Conservation (phyloP, 78 protist species). For the Dictyostelium brefeldianum region DNA sequence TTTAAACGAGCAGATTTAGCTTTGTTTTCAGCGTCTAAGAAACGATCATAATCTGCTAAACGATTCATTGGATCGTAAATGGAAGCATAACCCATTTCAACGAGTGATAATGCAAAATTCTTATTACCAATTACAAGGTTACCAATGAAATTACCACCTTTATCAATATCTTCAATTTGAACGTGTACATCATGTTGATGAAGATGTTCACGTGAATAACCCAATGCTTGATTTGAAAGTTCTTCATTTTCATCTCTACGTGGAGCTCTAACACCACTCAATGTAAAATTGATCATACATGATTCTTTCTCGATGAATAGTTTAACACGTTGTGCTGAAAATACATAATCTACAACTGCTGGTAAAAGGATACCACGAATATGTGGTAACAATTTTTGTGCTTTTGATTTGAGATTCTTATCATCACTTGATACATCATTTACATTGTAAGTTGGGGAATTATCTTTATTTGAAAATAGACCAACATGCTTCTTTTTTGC, state of each 20-base stretch:
- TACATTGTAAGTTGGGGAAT: constrained; percentile 47
- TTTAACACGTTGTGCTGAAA: constrained; percentile 78
- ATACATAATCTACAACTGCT: constrained; percentile 71
- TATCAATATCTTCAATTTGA: constrained; percentile 61
- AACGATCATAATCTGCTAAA: neutral
- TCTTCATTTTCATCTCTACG: constrained; percentile 52
- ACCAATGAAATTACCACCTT: constrained; percentile 85
- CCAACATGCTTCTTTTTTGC: constrained; percentile 80
- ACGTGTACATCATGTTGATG: constrained; percentile 61
- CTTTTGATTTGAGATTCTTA: constrained; percentile 64
- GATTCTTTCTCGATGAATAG: constrained; percentile 73
- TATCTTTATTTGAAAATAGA: constrained; percentile 30
- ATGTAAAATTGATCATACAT: constrained; percentile 69
- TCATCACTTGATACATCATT: constrained; percentile 65
- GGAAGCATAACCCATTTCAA: constrained; percentile 69
- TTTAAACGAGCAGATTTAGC: constrained; percentile 55
- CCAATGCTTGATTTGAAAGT: constrained; percentile 29
- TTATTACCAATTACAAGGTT: constrained; percentile 11
- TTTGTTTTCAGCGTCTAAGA: constrained; percentile 54
- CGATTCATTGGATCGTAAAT: constrained; percentile 54
- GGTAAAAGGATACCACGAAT: constrained; percentile 6
- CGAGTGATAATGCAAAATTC: constrained; percentile 41
- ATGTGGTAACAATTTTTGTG: constrained; percentile 61
- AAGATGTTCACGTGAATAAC: constrained; percentile 30
- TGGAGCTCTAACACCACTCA: constrained; percentile 62